Conservation (phyloP, 2,329 filamentous ascomycete genomes). For the Emmonsiellopsis sp. region DNA sequence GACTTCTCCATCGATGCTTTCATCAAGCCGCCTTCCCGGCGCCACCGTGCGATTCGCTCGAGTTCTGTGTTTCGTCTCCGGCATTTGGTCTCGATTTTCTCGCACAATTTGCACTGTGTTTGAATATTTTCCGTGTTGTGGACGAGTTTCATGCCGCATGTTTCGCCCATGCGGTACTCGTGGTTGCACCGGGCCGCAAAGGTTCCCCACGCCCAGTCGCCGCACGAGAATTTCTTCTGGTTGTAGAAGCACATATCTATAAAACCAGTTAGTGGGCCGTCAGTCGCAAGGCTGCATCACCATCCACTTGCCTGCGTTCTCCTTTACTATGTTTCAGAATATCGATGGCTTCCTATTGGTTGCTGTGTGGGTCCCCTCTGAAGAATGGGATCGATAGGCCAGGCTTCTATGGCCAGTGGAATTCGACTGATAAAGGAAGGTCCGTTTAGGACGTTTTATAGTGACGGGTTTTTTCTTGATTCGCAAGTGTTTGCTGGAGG, state of each 20-base stretch:
- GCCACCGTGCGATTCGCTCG: constrained; percentile 69
- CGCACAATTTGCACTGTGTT: constrained; percentile 72
- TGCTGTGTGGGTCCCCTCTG: constrained; percentile 9
- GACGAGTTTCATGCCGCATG: constrained; percentile 86
- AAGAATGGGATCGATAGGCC: constrained; percentile 25
- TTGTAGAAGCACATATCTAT: constrained; percentile 90
- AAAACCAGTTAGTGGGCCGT: constrained; percentile 17
- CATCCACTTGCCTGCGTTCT: constrained; percentile 26
- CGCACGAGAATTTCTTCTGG: constrained; percentile 73
- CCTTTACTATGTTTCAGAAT: constrained; percentile 27
- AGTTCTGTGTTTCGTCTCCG: constrained; percentile 66
- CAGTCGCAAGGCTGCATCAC: constrained; percentile 11
- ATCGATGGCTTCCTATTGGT: constrained; percentile 23
- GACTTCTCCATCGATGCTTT: constrained; percentile 57
- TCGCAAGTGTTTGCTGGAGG: constrained; percentile 16
- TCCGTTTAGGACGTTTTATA: constrained; percentile 11
- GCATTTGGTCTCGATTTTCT: constrained; percentile 79
- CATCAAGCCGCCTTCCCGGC: constrained; percentile 55
- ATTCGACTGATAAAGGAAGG: constrained; percentile 12
- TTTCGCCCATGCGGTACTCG: constrained; percentile 93
- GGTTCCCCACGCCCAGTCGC: constrained; percentile 90
- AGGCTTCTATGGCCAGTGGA: constrained; percentile 14
- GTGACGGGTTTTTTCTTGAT: constrained; percentile 19
- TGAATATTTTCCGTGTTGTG: constrained; percentile 58
- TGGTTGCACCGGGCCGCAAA: constrained; percentile 89